Conservation (phyloP, 2,329 filamentous ascomycete species). For the Colletotrichum sp. region DNA sequence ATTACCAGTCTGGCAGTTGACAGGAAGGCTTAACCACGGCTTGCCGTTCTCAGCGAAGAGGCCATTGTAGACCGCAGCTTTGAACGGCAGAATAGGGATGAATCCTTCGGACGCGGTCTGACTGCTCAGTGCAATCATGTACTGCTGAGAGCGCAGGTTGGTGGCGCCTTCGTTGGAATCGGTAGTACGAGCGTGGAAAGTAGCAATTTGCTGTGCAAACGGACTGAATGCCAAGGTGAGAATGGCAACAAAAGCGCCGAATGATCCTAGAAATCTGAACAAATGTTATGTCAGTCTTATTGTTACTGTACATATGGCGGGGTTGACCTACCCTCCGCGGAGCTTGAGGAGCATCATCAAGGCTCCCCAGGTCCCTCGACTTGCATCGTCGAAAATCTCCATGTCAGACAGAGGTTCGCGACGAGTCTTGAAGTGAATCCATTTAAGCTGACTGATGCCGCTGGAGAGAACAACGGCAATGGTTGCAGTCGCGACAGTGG, state of each 20-base stretch:
- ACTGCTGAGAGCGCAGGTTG: conserved; percentile 30
- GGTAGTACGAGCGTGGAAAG: conserved; percentile 27
- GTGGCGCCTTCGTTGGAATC: conserved; percentile 25
- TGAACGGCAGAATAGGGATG: conserved; percentile 35
- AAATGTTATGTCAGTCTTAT: not conserved
- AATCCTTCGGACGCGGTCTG: conserved; percentile 26
- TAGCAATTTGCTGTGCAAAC: conserved; percentile 36
- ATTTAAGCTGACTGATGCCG: conserved; percentile 35
- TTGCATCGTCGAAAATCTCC: conserved; percentile 37
- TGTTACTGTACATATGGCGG: not conserved
- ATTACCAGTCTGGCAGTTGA: conserved; percentile 23
- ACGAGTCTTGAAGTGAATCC: conserved; percentile 34
- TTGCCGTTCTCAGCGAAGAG: conserved; percentile 36
- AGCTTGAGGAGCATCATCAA: conserved; percentile 28
- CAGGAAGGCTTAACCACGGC: conserved; percentile 17
- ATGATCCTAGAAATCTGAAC: conserved; percentile 29
- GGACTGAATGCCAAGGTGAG: conserved; percentile 31
- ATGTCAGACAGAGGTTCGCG: conserved; percentile 32
- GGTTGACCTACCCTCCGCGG: conserved; percentile 30
- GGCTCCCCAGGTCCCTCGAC: conserved; percentile 33
- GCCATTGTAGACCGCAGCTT: conserved; percentile 37
- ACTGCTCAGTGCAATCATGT: conserved; percentile 30
- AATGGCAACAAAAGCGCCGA: conserved; percentile 31
- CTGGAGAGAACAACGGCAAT: conserved; percentile 33
- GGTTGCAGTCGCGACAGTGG: conserved; percentile 30